Conservation (phyloP, 2,329 filamentous ascomycete species). For the Beauveria brongniartii region DNA sequence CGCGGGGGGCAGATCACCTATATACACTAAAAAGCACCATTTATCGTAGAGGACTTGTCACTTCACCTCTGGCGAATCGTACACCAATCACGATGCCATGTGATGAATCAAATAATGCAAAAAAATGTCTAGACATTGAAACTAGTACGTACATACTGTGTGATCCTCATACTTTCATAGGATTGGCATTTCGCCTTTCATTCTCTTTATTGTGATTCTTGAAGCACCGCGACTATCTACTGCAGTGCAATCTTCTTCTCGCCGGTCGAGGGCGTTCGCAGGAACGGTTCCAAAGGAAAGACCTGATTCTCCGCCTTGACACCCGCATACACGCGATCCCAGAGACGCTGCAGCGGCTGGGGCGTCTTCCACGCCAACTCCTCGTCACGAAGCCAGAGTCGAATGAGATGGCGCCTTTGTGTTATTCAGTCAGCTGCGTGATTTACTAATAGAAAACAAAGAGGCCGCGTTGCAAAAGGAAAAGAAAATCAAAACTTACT, state of each 20-base stretch:
- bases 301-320: conserved; percentile 43
- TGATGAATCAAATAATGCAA: too few species aligned
- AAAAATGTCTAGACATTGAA: too few species aligned
- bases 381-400: conserved; percentile 42
- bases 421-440: background rate
- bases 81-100: too few species aligned
- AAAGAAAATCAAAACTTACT: conserved; percentile 25
- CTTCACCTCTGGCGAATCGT: background rate
- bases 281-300: conserved; percentile 45
- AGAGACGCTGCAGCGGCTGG: conserved; percentile 34
- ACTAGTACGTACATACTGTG: background rate
- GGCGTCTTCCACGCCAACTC: conserved; percentile 43
- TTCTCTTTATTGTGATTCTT: background rate
- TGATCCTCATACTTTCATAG: background rate
- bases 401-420: conserved; percentile 36
- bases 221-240: background rate
- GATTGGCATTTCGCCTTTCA: too few species aligned
- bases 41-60: background rate
- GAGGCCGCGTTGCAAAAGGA: too few species aligned
- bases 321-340: conserved; percentile 44
- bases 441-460: too few species aligned
- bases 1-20: background rate
- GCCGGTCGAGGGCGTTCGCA: conserved; percentile 1
- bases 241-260: background rate
- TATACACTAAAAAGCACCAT: background rate